Percentiles rank a stretch among this genome's conserved stretches.
phyloP scores from a whole-genome alignment of 1,284 basidiomycete species.

The Peniophora sp. region DNA sequence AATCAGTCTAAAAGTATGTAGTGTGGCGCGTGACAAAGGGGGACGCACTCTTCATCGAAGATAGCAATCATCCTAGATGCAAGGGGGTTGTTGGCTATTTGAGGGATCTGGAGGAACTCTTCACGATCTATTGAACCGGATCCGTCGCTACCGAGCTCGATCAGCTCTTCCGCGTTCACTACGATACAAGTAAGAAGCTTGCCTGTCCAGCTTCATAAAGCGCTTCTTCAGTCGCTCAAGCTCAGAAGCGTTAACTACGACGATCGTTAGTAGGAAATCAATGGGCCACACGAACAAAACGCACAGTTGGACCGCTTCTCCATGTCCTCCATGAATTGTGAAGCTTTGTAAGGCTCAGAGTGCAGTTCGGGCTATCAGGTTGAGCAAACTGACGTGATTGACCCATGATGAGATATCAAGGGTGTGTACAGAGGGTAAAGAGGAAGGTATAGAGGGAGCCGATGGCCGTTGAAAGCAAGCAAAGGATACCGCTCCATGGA shows the following conservation, averaged over 20 bases:
- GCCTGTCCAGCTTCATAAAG: constrained; percentile 98
- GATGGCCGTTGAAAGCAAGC: no score
- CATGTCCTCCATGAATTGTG: constrained; percentile 93
- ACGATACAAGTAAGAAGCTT: constrained; percentile 9
- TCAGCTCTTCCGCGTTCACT: not conserved
- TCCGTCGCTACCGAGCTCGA: constrained; percentile 60
- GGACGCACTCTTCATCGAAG: constrained; percentile 93
- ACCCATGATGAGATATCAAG: constrained; percentile 39
- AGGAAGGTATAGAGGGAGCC: not conserved
- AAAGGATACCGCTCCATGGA: no score
- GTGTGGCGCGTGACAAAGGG: not conserved
- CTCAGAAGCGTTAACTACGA: constrained; percentile 82
- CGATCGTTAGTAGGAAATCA: constrained; percentile 12
- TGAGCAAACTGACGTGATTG: constrained; percentile 58
- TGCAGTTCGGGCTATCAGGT: constrained; percentile 2
- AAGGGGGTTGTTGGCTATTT: constrained; percentile 96
- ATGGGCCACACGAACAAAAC: constrained; percentile 21
- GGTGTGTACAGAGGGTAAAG: not conserved
- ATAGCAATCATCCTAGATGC: constrained; percentile 98
- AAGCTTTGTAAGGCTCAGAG: constrained; percentile 40
- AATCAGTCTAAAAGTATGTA: not conserved
- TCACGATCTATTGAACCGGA: constrained; percentile 98
- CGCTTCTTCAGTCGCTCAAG: constrained; percentile 94
- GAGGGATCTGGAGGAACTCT: constrained; percentile 97
- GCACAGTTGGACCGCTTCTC: constrained; percentile 87